Conservation (phyloP, 163 green algal genomes). For the Prototheca cutis region DNA sequence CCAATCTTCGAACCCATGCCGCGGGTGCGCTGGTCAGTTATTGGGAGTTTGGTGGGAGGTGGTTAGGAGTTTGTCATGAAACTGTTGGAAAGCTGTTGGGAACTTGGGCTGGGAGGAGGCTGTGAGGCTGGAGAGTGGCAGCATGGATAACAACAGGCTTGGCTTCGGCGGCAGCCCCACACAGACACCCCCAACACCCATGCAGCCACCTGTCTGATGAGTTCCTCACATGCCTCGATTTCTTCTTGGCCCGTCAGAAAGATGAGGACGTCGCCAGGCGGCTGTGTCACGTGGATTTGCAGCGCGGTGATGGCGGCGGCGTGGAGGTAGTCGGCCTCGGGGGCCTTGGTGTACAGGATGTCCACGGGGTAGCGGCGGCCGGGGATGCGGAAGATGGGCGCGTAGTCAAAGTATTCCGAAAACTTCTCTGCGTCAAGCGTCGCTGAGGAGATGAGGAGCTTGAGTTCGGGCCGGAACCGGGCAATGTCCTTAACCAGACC, state of each 20-base stretch:
- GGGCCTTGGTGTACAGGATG: constrained; percentile 90
- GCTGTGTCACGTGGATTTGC: constrained; percentile 78
- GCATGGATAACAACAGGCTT: too few species aligned
- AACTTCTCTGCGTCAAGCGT: constrained; percentile 98
- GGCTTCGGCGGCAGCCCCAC: too few species aligned
- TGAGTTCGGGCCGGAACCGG: constrained; percentile 74
- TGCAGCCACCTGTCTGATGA: constrained; percentile 42
- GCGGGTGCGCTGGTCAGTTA: constrained; percentile 61
- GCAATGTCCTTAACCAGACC: constrained; percentile 80
- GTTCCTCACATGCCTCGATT: constrained; percentile 83
- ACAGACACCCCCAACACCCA: too few species aligned
- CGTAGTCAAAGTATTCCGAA: constrained; percentile 91
- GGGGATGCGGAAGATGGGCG: constrained; percentile 84
- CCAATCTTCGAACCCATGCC: constrained; percentile 74
- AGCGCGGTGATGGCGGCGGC: constrained; percentile 78
- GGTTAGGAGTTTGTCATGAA: too few species aligned
- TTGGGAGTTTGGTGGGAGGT: too few species aligned
- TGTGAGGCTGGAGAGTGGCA: too few species aligned
- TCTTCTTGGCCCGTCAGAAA: constrained; percentile 83
- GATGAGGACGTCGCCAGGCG: constrained; percentile 69
- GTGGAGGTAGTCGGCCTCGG: constrained; percentile 94
- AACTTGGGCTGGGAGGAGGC: too few species aligned
- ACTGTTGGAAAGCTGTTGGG: too few species aligned
- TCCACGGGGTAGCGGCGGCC: constrained; percentile 82
- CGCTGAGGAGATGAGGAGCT: constrained; percentile 88